Percentiles rank a stretch among this genome's conserved stretches.
These are phyloP conservation scores for Fomitopsis schrenkii DNA, from an alignment of 1,284 basidiomycete species.

Conservation along the genomic window DNA sequence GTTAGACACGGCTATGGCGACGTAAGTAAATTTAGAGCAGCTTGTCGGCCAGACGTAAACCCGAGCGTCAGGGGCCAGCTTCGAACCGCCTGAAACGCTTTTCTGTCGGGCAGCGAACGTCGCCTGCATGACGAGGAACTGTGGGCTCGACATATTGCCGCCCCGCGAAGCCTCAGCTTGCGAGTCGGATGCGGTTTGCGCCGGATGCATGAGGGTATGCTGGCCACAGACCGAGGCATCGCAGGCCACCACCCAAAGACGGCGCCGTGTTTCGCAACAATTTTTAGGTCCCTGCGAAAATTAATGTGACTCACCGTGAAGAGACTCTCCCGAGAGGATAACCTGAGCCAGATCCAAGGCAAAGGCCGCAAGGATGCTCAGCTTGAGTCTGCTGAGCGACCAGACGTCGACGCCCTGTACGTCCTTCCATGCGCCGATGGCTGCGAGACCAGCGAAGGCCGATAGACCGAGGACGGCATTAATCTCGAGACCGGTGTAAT, in stretches of 20 bases:
- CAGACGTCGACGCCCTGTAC: constrained; percentile 67
- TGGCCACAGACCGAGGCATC: too few relatives aligned
- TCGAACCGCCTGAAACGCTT: too few relatives aligned
- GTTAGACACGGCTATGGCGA: neutral
- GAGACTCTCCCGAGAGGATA: constrained; percentile 44
- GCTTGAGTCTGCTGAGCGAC: constrained; percentile 56
- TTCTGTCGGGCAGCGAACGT: too few relatives aligned
- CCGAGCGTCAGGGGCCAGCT: too few relatives aligned
- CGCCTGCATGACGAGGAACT: neutral
- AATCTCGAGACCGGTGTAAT: constrained; percentile 62
- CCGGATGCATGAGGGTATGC: too few relatives aligned
- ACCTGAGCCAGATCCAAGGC: constrained; percentile 57
- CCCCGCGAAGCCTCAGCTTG: too few relatives aligned
- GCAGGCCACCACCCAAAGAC: too few relatives aligned
- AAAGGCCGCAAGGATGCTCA: constrained; percentile 47
- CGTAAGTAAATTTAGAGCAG: neutral
- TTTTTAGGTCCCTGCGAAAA: too few relatives aligned
- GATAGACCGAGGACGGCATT: constrained; percentile 63
- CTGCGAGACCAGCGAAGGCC: constrained; percentile 65
- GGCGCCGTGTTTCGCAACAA: too few relatives aligned
- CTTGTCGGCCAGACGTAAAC: neutral
- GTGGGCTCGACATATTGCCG: too few relatives aligned
- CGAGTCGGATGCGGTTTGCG: too few relatives aligned
- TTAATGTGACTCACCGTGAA: constrained; percentile 35
- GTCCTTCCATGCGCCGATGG: constrained; percentile 74